Percentiles rank a stretch among this genome's conserved stretches.
phyloP scores from a whole-genome alignment of 2,329 filamentous ascomycete species.

The Fusarium staphyleae region DNA sequence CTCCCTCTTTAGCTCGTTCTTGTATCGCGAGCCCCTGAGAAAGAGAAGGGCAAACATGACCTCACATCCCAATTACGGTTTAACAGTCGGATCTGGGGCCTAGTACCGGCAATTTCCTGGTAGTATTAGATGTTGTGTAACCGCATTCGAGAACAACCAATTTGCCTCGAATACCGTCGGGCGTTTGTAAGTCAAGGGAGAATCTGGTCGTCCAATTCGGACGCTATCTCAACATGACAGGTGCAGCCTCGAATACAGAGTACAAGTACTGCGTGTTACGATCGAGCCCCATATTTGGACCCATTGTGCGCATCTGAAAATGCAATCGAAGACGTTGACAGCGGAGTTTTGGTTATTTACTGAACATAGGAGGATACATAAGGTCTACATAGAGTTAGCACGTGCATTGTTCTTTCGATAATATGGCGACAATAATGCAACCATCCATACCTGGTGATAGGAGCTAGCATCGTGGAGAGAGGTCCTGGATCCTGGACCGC shows the following conservation, averaged over 20 bases:
- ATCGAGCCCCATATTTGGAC: not conserved
- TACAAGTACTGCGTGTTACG: constrained; percentile 3
- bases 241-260: constrained; percentile 6
- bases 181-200: constrained; percentile 1
- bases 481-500: constrained; percentile 13
- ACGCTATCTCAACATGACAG: constrained; percentile 10
- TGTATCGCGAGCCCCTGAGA: constrained; percentile 6
- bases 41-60: constrained; percentile 20
- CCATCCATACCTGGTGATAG: constrained; percentile 5
- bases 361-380: no score
- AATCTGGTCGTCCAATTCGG: not conserved
- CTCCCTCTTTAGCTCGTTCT: constrained; percentile 9
- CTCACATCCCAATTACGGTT: constrained; percentile 17
- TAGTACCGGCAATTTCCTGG: constrained; percentile 19
- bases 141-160: constrained; percentile 8
- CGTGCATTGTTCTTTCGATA: not conserved
- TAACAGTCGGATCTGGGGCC: constrained; percentile 7
- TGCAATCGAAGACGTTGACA: not conserved
- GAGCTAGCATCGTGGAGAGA: constrained; percentile 20
- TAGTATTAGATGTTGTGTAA: constrained; percentile 9
- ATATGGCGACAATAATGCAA: constrained; percentile 3
- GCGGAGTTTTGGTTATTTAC: not conserved
- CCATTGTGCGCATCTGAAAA: not conserved
- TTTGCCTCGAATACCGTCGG: constrained; percentile 7
- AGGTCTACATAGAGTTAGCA: no score